phyloP scores from a whole-genome alignment of 2,329 filamentous ascomycete genomes.

The Calonectria pauciramosa region DNA sequence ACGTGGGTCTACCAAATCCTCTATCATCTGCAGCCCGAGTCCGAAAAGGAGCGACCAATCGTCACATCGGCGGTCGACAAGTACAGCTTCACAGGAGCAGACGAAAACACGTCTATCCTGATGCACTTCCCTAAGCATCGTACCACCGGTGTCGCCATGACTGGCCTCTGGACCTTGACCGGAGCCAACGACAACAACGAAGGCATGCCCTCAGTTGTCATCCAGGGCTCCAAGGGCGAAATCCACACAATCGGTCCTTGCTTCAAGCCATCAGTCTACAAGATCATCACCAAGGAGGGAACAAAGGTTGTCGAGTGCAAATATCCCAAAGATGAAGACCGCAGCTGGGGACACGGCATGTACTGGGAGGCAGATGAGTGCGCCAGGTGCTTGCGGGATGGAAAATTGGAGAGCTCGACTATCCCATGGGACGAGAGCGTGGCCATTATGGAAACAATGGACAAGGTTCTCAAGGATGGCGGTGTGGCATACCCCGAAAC shows the following conservation, averaged over 20 bases:
- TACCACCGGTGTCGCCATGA: slow-evolving; percentile 79
- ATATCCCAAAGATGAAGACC: slow-evolving; percentile 1
- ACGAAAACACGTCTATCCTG: slow-evolving; percentile 81
- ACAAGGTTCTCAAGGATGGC: neutral
- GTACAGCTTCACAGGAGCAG: slow-evolving; percentile 76
- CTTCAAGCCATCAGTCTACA: neutral
- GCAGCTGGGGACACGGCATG: neutral
- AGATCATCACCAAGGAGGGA: neutral
- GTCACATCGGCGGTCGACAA: slow-evolving; percentile 74
- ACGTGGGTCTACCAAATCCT: slow-evolving; percentile 91
- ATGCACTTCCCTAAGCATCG: slow-evolving; percentile 77
- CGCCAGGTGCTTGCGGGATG: slow-evolving; percentile 5
- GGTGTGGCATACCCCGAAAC: neutral
- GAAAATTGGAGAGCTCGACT: neutral
- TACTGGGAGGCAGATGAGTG: slow-evolving; percentile 16
- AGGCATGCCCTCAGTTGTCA: neutral
- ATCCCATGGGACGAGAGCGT: slow-evolving; percentile 9
- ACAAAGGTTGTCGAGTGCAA: neutral
- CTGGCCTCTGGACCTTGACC: neutral
- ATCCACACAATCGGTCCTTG: neutral
- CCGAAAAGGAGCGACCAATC: slow-evolving; percentile 49
- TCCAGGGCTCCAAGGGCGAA: slow-evolving; percentile 11
- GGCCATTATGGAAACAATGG: slow-evolving; percentile 15
- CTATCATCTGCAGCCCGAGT: slow-evolving; percentile 81
- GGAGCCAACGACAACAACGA: neutral